Base-by-base conservation (phyloP, 2,329 filamentous ascomycete genomes). In the Monilinia laxa region DNA sequence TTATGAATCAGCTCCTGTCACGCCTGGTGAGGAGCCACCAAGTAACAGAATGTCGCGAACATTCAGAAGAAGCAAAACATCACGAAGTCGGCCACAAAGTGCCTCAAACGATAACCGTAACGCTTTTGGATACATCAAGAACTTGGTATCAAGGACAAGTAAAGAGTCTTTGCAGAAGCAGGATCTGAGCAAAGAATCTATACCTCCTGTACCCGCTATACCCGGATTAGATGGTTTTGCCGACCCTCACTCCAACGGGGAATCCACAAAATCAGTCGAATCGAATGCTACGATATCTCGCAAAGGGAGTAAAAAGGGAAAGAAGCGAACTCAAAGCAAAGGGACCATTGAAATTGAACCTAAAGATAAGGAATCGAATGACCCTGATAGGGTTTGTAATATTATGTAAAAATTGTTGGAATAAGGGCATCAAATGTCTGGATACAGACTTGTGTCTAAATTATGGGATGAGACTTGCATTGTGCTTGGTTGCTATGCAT, bases 71-170 rank as follows among this genome's bases (percentile, higher is more conserved):
- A 86, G 88, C 70, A 75, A 79, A 76, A 71, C 79, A 71, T 77
- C 76, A 58, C 81, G 82, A 71, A 87, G 85, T 70, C 82, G 86
- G 16, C 84, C 86, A 5, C 78, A 78, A 23, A 88, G 86, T 71
- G 85, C 87, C 71, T 82, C 80, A 1, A 84, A 85, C 38, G 86
- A 88, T 70, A 81, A 80, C 20, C 81, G 86, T 4, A 82, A 87
- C 66, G 87, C 84, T 72, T 78, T 83, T 23, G 84, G 83, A 3
- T 51, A 62, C 28, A 85, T 88, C 75, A 82, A 81, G 20, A 81
- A 84, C 14, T 59, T 76, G 16, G 73, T 66, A 66, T 57, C 73
- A 60, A 73, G 73, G 68, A 65, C 70, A 25, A 76, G 75, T 52
- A 75, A 73, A 56, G 74, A 76, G 59, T 68, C 70, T 58, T 62